A percentile compares a stretch with the other conserved stretches of the same genome.
These are phyloP conservation scores for Kluyveromyces dobzhanskii DNA, from an alignment of 805 yeast genomes.

Conservation along the genomic window DNA sequence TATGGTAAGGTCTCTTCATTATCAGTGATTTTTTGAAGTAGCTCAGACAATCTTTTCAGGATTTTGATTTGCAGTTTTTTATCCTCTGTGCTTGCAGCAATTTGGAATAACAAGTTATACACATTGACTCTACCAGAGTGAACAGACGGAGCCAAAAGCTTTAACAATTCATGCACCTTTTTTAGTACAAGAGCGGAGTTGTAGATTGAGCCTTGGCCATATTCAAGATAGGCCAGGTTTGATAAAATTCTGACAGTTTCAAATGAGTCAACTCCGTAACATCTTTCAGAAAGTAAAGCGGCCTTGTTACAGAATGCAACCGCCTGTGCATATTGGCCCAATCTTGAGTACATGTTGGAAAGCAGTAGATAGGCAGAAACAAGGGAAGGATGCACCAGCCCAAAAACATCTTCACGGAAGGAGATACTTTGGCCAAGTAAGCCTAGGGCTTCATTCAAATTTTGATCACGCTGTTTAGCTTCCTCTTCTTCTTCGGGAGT, in stretches of 20 bases:
- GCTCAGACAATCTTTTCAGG: conserved; percentile 42
- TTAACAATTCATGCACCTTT: conserved; percentile 54
- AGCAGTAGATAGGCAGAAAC: conserved; percentile 60
- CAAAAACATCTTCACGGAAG: conserved; percentile 76
- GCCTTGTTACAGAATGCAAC: conserved; percentile 59
- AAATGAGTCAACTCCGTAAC: conserved; percentile 69
- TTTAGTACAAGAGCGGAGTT: conserved; percentile 56
- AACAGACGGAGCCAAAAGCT: conserved; percentile 37
- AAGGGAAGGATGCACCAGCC: conserved; percentile 70
- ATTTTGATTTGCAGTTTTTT: conserved; percentile 47
- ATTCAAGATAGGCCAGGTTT: conserved; percentile 69
- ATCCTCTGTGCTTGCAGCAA: conserved; percentile 49
- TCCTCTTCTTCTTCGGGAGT: conserved; percentile 7
- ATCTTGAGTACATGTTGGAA: conserved; percentile 58
- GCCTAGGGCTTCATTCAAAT: conserved; percentile 50
- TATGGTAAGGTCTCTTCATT: conserved; percentile 45
- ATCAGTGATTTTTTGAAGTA: conserved; percentile 48
- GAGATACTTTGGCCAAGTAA: conserved; percentile 62
- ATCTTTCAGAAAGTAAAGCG: conserved; percentile 67
- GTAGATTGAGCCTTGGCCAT: conserved; percentile 45
- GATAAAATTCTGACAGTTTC: conserved; percentile 65
- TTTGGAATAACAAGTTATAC: conserved; percentile 40
- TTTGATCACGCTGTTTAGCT: conserved; percentile 14
- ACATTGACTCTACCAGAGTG: conserved; percentile 70
- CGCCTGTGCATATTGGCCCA: conserved; percentile 51